Base-by-base conservation (phyloP, 148 eudicot genomes). In the Rhododendron ferrugineum region DNA sequence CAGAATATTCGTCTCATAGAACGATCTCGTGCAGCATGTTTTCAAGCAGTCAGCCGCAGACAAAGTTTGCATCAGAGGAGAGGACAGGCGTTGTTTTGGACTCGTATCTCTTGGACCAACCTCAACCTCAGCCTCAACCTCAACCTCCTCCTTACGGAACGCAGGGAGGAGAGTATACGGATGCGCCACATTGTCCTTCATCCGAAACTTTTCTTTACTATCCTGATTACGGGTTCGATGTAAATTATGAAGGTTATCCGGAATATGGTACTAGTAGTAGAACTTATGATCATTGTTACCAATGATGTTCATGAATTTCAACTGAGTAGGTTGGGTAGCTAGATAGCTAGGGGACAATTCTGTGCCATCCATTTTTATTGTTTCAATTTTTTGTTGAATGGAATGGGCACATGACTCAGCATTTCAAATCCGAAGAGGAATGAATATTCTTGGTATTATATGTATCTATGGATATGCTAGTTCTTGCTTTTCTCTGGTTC, bases 1-100 rank as follows among this genome's bases (percentile, higher is more conserved):
- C 86, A 0, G 94, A 88, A 40, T 89, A 84, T 28, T 87, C 90
- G 2, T 85, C 94, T 37, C 88, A 85, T 52, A 90, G 90, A 84
- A 92, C 92, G 7, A 89, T 93, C 66, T 94, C 98, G 0, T 94
- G 97, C 88, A 89, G 91, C 50, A 91, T 91, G 90, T 93, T 91
- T 72, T 89, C 94, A 10, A 89, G 94, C 68, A 89, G 92, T 70
- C 82, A 86, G 87, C 84, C 96, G 0, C 84, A 85, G 75, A 93
- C 95, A 22, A 84, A 92, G 83, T 96, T 89, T 76, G 87, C 85
- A 37, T 87, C 88, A 0, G 93, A 92, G 88, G 90, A 84, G 87
- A 92, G 83, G 85, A 92, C 83, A 73, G 94, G 97, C 6, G 88
- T 82, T 49, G 84, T 93, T 80, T 76, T 89, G 64, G 89, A 91